Evolutionary conservation across 345 rosid species (phyloP).

Genomic region (Fremontodendron californicum): DNA sequence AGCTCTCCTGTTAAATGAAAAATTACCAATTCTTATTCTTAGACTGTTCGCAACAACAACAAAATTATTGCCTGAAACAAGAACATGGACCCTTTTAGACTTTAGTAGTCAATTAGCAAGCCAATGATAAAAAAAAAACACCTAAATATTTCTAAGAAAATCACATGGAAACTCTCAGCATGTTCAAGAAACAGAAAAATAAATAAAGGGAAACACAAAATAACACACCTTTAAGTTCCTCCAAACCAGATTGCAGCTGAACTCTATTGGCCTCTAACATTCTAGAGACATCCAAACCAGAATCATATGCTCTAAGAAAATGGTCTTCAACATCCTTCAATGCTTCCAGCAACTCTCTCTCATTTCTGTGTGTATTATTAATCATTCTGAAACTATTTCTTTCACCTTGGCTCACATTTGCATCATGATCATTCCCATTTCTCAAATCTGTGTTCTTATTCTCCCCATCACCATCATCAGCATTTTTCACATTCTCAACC

Average conservation of each 20-base stretch:
- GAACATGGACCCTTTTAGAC: background rate
- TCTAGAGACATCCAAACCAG: slow-evolving; percentile 45
- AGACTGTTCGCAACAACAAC: too few relatives aligned
- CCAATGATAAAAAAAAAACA: background rate
- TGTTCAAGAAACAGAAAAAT: background rate
- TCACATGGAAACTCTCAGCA: background rate
- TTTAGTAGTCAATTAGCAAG: background rate
- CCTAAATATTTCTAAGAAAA: background rate
- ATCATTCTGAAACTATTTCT: slow-evolving; percentile 21
- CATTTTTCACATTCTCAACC: slow-evolving; percentile 14
- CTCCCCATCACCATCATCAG: slow-evolving; percentile 3
- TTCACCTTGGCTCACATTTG: slow-evolving; percentile 10
- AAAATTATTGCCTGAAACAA: too few relatives aligned
- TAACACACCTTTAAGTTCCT: slow-evolving; percentile 35
- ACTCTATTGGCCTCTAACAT: slow-evolving; percentile 40
- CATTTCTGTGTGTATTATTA: slow-evolving; percentile 24
- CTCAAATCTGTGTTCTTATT: too few relatives aligned
- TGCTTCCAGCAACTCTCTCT: slow-evolving; percentile 41
- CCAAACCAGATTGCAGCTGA: slow-evolving; percentile 33
- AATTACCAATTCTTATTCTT: background rate
- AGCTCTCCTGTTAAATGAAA: background rate
- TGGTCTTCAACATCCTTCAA: slow-evolving; percentile 37
- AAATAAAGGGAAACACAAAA: background rate
- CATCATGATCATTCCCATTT: slow-evolving; percentile 4
- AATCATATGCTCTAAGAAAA: slow-evolving; percentile 36